phyloP scores from a whole-genome alignment of 495 filamentous ascomycete species.

The Apiosordaria backusii region DNA sequence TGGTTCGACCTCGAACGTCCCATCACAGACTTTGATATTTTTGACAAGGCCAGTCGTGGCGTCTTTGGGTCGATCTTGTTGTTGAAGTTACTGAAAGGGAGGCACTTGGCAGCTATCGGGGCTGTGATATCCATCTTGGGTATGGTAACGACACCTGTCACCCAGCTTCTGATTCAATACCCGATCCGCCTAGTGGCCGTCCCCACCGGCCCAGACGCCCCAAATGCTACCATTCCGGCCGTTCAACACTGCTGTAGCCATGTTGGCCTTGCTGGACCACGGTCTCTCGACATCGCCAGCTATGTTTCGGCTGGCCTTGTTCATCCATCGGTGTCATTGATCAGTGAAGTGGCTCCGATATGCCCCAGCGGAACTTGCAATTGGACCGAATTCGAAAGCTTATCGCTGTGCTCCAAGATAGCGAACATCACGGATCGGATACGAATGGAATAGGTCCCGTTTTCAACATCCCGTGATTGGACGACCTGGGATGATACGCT shows the following conservation, averaged over 20 bases:
- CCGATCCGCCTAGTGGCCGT: constrained; percentile 3
- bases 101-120: constrained; percentile 9
- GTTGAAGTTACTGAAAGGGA: constrained; percentile 7
- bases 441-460: constrained; percentile 4
- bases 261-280: constrained; percentile 9
- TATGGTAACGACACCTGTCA: constrained; percentile 13
- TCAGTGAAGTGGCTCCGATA: neutral
- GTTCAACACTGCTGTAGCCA: constrained; percentile 11
- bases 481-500: constrained; percentile 11
- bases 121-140: constrained; percentile 8
- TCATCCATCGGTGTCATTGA: constrained; percentile 7
- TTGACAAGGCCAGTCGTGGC: constrained; percentile 40
- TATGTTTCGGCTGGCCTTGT: constrained; percentile 10
- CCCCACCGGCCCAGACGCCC: neutral
- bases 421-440: constrained; percentile 17
- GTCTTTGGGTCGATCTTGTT: constrained; percentile 17
- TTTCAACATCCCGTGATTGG: constrained; percentile 10
- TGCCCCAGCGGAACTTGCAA: constrained; percentile 13
- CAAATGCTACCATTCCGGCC: neutral
- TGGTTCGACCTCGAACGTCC: constrained; percentile 40
- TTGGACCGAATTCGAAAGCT: constrained; percentile 11
- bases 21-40: constrained; percentile 40
- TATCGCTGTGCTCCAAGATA: constrained; percentile 9
- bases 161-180: constrained; percentile 15
- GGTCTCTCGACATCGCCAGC: constrained; percentile 10